Evolutionary conservation across 2,329 filamentous ascomycete species (phyloP).

Genomic region (Aurifilum marmelostoma): DNA sequence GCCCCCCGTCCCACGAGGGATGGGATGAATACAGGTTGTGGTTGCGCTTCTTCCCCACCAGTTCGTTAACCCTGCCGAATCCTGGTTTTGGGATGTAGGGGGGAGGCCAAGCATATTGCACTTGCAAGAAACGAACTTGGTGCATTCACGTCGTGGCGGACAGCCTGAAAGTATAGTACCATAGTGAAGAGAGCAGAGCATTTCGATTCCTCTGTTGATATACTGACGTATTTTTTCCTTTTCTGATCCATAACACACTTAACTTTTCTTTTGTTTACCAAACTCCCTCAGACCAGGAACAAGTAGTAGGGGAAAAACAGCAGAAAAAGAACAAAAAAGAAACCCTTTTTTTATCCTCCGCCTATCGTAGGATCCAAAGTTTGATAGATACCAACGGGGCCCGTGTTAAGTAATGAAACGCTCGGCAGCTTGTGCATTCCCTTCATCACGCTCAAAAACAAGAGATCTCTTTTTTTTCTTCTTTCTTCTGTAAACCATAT

Average conservation of each 20-base stretch:
- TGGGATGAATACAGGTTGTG: not conserved
- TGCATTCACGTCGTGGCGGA: not conserved
- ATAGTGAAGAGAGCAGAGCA: constrained; percentile 6
- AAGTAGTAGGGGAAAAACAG: not conserved
- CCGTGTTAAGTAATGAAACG: constrained; percentile 9
- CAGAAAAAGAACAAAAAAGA: not conserved
- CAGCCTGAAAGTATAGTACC: not conserved
- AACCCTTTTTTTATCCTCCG: not conserved
- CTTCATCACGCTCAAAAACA: not conserved
- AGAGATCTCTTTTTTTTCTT: not conserved
- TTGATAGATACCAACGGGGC: not conserved
- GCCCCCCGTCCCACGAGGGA: not conserved
- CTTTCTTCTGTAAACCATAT: not conserved
- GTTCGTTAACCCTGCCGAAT: not conserved
- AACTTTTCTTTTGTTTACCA: constrained; percentile 11
- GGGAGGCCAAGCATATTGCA: not conserved
- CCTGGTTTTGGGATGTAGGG: not conserved
- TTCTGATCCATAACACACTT: not conserved
- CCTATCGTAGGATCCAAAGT: not conserved
- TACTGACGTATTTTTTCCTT: not conserved
- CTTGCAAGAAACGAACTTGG: not conserved
- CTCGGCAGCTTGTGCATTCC: constrained; percentile 10
- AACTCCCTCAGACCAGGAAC: constrained; percentile 5
- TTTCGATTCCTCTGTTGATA: not conserved
- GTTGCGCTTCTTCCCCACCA: not conserved